Evolutionary conservation across 805 yeast genomes (phyloP).

Genomic region (Clavispora asparagi): DNA sequence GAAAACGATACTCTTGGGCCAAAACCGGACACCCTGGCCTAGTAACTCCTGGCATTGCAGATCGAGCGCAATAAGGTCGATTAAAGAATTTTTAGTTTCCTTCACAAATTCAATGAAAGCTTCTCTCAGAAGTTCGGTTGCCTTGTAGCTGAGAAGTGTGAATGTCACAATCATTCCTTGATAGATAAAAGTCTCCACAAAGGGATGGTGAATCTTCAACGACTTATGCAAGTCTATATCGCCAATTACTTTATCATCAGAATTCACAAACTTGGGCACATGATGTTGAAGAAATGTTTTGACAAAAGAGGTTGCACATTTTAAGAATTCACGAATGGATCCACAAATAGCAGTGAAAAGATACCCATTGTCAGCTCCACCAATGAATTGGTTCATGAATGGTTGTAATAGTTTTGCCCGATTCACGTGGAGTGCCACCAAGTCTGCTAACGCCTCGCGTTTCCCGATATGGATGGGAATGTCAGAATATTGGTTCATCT

Average conservation of each 20-base stretch:
- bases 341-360: constrained; percentile 32
- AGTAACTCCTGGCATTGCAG: constrained; percentile 14
- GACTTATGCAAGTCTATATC: constrained; percentile 19
- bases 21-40: constrained; percentile 18
- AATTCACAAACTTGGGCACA: constrained; percentile 6
- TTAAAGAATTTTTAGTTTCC: constrained; percentile 15
- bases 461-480: constrained; percentile 21
- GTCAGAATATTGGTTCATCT: constrained; percentile 12
- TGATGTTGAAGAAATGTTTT: constrained; percentile 8
- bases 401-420: constrained; percentile 50
- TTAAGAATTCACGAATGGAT: constrained; percentile 28
- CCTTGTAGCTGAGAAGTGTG: constrained; percentile 43
- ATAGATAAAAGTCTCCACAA: constrained; percentile 44
- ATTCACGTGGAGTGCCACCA: constrained; percentile 44
- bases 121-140: constrained; percentile 15
- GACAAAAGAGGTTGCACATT: constrained; percentile 11
- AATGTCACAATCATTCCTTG: constrained; percentile 49
- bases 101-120: constrained; percentile 15
- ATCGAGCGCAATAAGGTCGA: constrained; percentile 18
- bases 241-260: constrained; percentile 4
- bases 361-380: constrained; percentile 21
- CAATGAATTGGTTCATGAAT: constrained; percentile 34
- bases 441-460: constrained; percentile 38
- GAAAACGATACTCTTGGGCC: constrained; percentile 32
- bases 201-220: constrained; percentile 40